These are phyloP conservation scores for Polychaeton citri DNA, from an alignment of 2,329 filamentous ascomycete genomes.

Conservation along the genomic window DNA sequence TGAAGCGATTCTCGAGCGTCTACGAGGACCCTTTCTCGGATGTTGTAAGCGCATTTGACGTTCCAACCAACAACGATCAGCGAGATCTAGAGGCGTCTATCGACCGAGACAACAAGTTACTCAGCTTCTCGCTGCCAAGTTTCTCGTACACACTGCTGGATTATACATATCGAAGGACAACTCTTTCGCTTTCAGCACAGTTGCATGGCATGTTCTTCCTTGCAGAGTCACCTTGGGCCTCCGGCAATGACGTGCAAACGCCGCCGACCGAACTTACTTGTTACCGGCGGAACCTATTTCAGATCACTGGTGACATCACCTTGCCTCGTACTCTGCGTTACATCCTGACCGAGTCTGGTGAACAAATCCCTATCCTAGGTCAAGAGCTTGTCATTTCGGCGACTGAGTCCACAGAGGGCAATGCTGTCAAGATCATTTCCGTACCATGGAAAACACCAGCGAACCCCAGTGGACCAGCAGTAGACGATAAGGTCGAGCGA, in stretches of 20 bases:
- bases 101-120: constrained; percentile 47
- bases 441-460: constrained; percentile 96
- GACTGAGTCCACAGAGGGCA: constrained; percentile 87
- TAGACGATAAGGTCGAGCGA: constrained; percentile 58
- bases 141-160: constrained; percentile 50
- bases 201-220: constrained; percentile 84
- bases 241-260: constrained; percentile 40
- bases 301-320: constrained; percentile 82
- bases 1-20: constrained; percentile 22
- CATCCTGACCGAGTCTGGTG: constrained; percentile 70
- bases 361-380: constrained; percentile 66
- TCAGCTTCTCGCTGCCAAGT: constrained; percentile 36
- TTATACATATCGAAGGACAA: constrained; percentile 48
- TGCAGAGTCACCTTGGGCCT: constrained; percentile 60
- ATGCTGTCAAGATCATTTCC: constrained; percentile 83
- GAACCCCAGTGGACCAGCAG: constrained; percentile 49
- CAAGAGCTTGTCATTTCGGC: constrained; percentile 84
- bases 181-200: constrained; percentile 58
- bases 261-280: constrained; percentile 78
- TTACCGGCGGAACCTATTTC: constrained; percentile 90
- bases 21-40: constrained; percentile 41
- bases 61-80: constrained; percentile 24
- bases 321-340: constrained; percentile 66
- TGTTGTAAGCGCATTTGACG: constrained; percentile 35
- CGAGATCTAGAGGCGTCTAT: constrained; percentile 38